phyloP scores from a whole-genome alignment of 306 rosid genomes.

The Cucurbita argyrosperma region DNA sequence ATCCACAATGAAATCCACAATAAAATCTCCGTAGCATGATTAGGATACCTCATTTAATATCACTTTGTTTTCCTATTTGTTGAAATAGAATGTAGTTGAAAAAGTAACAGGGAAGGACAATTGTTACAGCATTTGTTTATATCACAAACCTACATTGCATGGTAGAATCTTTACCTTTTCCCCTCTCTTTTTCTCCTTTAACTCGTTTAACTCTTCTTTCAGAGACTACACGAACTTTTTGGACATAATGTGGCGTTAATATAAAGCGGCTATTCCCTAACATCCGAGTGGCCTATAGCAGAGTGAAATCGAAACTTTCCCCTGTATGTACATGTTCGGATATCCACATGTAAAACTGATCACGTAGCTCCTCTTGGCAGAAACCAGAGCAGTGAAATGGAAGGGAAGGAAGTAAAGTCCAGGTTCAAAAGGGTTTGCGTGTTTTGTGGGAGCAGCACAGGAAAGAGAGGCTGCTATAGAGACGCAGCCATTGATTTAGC shows the following conservation, averaged over 20 bases:
- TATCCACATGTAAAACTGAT: background rate
- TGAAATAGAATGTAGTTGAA: background rate
- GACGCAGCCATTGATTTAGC: constrained; percentile 46
- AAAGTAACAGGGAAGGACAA: background rate
- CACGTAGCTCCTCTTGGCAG: constrained; percentile 1
- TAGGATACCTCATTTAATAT: too few species aligned
- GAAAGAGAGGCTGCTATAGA: constrained; percentile 30
- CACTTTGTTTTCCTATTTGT: background rate
- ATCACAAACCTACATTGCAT: background rate
- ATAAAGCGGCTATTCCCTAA: background rate
- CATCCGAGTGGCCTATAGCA: background rate
- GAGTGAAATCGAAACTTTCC: background rate
- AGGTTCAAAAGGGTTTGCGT: constrained; percentile 40
- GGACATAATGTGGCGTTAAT: background rate
- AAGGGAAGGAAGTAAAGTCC: constrained; percentile 19
- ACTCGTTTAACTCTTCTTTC: background rate
- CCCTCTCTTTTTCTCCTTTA: background rate
- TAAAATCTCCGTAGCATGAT: too few species aligned
- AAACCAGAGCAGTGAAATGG: constrained; percentile 17
- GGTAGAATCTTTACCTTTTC: background rate
- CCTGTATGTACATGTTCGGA: background rate
- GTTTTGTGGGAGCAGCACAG: constrained; percentile 45
- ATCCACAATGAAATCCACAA: too few species aligned
- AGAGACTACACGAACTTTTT: background rate
- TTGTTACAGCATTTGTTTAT: background rate